Conservation (phyloP, 2,329 filamentous ascomycete genomes). For the Fusarium incarnatum region DNA sequence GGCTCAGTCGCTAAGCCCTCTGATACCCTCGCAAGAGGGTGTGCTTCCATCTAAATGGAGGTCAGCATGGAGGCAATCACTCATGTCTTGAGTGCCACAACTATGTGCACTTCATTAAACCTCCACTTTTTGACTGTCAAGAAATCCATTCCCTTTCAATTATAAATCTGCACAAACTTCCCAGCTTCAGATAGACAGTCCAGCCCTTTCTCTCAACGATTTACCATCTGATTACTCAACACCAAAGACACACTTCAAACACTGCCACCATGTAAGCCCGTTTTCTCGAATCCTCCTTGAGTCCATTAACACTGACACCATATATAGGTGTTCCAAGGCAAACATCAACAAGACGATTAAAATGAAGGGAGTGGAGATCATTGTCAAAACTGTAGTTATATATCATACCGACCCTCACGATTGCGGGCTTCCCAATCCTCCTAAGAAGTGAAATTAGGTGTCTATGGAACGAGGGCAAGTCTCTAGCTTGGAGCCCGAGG, state of each 20-base stretch:
- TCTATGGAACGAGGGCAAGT: accelerated
- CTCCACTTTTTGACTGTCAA: too few relatives aligned
- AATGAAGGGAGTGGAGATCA: background rate
- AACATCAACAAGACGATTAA: background rate
- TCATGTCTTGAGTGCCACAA: background rate
- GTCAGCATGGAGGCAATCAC: background rate
- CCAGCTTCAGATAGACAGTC: accelerated
- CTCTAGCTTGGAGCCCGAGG: background rate
- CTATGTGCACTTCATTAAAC: background rate
- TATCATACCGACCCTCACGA: background rate
- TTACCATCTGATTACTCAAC: background rate
- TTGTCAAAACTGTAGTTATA: background rate
- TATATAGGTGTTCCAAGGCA: background rate
- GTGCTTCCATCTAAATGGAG: background rate
- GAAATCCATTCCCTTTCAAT: background rate
- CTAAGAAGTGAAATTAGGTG: accelerated
- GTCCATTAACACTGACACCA: background rate
- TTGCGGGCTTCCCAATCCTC: background rate
- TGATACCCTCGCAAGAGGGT: background rate
- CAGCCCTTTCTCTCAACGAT: accelerated
- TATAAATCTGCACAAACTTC: accelerated
- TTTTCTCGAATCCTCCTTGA: background rate
- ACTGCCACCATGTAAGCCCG: background rate
- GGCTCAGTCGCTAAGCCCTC: background rate
- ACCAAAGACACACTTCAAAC: background rate